A percentile compares a stretch with the other conserved stretches of the same genome.
Conservation (phyloP, 1,139 yeast genomes). For the Geotrichum carabidarum region DNA sequence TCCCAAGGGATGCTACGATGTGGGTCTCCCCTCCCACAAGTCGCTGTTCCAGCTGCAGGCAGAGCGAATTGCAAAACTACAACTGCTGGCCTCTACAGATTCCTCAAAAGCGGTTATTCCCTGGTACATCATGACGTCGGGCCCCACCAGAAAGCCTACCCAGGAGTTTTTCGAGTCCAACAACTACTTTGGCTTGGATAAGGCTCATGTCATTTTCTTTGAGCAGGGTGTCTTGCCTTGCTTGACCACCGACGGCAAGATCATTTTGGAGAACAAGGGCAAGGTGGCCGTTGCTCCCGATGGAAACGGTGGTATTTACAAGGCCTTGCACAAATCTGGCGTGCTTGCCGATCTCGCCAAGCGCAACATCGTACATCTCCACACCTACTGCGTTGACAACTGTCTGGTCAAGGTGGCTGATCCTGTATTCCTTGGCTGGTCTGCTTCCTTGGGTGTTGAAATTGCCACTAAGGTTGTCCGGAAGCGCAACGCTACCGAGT, state of each 20-base stretch:
- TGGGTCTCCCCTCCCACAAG: slow-evolving; percentile 76
- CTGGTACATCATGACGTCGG: slow-evolving; percentile 95
- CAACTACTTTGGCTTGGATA: slow-evolving; percentile 63
- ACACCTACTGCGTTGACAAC: slow-evolving; percentile 96
- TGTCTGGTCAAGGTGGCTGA: slow-evolving; percentile 90
- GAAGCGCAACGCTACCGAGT: slow-evolving; percentile 79
- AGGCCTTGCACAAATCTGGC: slow-evolving; percentile 64
- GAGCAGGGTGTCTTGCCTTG: slow-evolving; percentile 97
- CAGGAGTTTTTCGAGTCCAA: slow-evolving; percentile 60
- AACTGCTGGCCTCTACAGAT: slow-evolving; percentile 46
- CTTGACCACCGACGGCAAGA: slow-evolving; percentile 65
- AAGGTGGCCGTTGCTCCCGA: slow-evolving; percentile 84
- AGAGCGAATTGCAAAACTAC: slow-evolving; percentile 67
- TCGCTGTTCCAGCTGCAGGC: slow-evolving; percentile 91
- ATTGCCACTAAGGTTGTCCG: slow-evolving; percentile 94
- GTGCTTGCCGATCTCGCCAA: slow-evolving; percentile 60
- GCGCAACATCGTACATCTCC: slow-evolving; percentile 82
- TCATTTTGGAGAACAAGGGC: slow-evolving; percentile 54
- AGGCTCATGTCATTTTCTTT: slow-evolving; percentile 64
- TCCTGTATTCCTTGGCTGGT: slow-evolving; percentile 86
- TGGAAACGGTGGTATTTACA: slow-evolving; percentile 96
- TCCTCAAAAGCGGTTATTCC: slow-evolving; percentile 42
- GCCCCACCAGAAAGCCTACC: slow-evolving; percentile 79
- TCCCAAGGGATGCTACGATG: slow-evolving; percentile 93
- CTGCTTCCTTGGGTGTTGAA: slow-evolving; percentile 57